Percentiles rank a stretch among this genome's conserved stretches.
Evolutionary conservation across 768 basidiomycete genomes (phyloP).

Genomic region (Psilocybe azurescens): DNA sequence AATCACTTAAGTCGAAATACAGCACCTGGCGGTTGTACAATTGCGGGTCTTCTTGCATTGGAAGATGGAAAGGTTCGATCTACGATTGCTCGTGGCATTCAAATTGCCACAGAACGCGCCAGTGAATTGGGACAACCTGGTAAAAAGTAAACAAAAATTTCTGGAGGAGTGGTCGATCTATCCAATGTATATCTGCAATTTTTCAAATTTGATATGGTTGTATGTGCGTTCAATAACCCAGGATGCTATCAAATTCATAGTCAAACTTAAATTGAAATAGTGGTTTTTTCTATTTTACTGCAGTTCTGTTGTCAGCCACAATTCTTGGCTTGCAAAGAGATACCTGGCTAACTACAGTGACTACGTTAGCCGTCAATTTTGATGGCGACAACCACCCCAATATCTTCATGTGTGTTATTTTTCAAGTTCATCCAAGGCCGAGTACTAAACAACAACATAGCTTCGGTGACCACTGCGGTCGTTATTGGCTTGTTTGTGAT

Average conservation of each 20-base stretch:
- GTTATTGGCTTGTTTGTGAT: conserved; percentile 13
- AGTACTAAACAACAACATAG: background rate
- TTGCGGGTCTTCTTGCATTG: conserved; percentile 93
- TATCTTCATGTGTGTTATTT: conserved; percentile 8
- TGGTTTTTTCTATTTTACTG: conserved; percentile 1
- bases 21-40: conserved; percentile 99
- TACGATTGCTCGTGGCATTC: conserved; percentile 94
- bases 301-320: conserved; percentile 4
- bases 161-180: background rate
- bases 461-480: conserved; percentile 4
- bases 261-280: background rate
- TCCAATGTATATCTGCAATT: background rate
- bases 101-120: conserved; percentile 90
- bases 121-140: conserved; percentile 79
- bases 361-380: background rate
- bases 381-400: background rate
- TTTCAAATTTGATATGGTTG: background rate
- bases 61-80: conserved; percentile 95
- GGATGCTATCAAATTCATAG: background rate
- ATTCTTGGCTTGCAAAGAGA: background rate
- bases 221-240: background rate
- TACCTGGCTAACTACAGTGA: background rate
- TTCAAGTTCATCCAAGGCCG: background rate
- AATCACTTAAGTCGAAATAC: background rate
- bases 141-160: conserved; percentile 45